Evolutionary conservation across 129 eudicot species (phyloP), one percentile per base, ranked within the genome.

Genomic region (Deinandra increscens): DNA sequence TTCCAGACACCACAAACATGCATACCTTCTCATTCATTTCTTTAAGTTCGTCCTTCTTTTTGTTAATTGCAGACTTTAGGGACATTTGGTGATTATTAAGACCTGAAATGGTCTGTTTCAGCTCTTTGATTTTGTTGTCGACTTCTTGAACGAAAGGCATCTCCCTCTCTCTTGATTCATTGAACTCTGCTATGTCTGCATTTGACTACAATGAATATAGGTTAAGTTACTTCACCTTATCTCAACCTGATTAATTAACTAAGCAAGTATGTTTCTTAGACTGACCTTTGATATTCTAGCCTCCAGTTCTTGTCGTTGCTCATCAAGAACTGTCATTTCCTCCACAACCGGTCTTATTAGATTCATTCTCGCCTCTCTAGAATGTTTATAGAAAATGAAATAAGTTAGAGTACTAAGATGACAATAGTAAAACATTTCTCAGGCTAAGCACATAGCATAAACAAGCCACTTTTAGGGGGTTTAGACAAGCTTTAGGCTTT

Each of bases 11-110:
- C 60, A 59, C 29, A 14, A 64, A 51, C 60, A 74, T 42, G 48
- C 44, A 33, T 42, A 93, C 98, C 91, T 89, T 84, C 60, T 83
- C 88, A 50, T 86, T 86, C 84, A 87, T 77, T 80, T 93, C 98
- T 58, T 67, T 85, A 68, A 78, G 75, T 55, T 59, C 83, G 63
- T 83, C 96, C 84, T 87, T 92, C 85, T 81, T 70, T 77, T 85
- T 80, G 18, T 64, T 85, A 6, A 79, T 63, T 14, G 84, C 58
- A 50, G 81, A 81, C 81, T 84, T 86, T 78, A 86, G 56, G 9
- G 86, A 74, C 78, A 71, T 23, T 75, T 89, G 98, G 59, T 89
- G 91, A 69, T 83, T 86, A 67, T 93, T 93, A 31, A 84, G 91
- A 51, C 76, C 75, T 19, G 84, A 60, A 80, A 89, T 82, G 9